Base-by-base conservation (phyloP, 1,284 basidiomycete genomes). In the Cryptococcus amylolentus region DNA sequence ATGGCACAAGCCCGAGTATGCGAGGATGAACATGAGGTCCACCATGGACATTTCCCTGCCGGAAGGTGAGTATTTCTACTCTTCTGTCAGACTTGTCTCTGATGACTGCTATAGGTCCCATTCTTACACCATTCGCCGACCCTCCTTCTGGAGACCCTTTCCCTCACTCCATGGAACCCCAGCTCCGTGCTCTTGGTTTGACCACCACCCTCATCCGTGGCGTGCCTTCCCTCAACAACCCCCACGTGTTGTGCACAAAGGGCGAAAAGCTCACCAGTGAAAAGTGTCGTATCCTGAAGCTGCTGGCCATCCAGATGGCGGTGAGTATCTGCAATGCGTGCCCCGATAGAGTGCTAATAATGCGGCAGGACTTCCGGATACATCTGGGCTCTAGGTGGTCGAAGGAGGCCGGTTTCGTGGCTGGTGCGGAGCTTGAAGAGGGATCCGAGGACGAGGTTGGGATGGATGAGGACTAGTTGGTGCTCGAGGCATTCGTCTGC, bases 161-260 rank as follows among this genome's bases (percentile, higher is more conserved):
- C 75, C 91, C 95, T 28, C 93, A 97, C 77, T 92, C 91, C 66
- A 90, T 98, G 79, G 95, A 99, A 68, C 92, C 95, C 20, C 94
- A 98, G 72, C 81, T 99, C 53, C 86, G 95, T 55, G 88, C 89
- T 73, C 83, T 98, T 31, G 96, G 96, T 12, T 80, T 99, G 52
- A 83, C 86, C 46, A 98, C 95, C 18, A 83, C 82, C 54, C 84
- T 99, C 80, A 84, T 88, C 62, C 84, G 84, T 63, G 96, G 95
- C 56, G 88, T 97, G 2, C 95, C 96, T 3, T 89, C 87, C 4
- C 80, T 98, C 54, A 84, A 85, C 49, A 82, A 80, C 54, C 81
- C 89, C n/a, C 93, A 95, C 73, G 83, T 84, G 49, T 80, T 99
- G 48, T 98, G 95, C 78, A 85, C 86, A 70, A 80, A 88, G 74